A percentile compares a stretch with the other conserved stretches of the same genome.
phyloP scores from a whole-genome alignment of 441 rosid genomes.

The Euphorbia schlechtendalii region DNA sequence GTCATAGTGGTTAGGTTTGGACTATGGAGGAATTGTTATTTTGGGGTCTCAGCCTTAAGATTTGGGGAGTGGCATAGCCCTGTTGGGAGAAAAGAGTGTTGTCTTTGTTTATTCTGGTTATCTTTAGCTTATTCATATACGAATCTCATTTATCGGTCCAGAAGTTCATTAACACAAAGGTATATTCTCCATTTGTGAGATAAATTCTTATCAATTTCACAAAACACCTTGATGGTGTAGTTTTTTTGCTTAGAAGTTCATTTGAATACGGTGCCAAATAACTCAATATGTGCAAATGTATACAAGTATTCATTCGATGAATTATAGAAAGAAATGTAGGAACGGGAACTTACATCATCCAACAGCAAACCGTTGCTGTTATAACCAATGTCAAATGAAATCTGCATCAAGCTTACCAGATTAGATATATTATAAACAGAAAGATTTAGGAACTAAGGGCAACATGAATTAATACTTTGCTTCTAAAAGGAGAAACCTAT shows the following conservation, averaged over 20 bases:
- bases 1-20: background rate
- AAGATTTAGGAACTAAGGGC: background rate
- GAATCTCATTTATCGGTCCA: background rate
- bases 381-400: slow-evolving; percentile 80
- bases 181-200: background rate
- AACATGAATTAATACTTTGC: background rate
- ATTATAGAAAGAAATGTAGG: slow-evolving; percentile 5
- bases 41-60: background rate
- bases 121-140: background rate
- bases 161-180: background rate
- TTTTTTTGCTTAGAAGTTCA: background rate
- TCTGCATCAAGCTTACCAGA: slow-evolving; percentile 35
- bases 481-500: background rate
- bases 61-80: background rate
- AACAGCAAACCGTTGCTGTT: slow-evolving; percentile 89
- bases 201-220: background rate
- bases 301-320: background rate
- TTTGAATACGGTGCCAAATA: background rate
- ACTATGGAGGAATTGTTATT: background rate
- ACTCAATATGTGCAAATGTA: background rate
- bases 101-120: background rate
- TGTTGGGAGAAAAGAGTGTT: too few relatives aligned
- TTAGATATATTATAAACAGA: background rate
- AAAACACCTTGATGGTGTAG: background rate
- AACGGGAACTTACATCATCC: slow-evolving; percentile 90